These are phyloP conservation scores for Fragaria iinumae DNA, from an alignment of 306 rosid species.

Conservation along the genomic window DNA sequence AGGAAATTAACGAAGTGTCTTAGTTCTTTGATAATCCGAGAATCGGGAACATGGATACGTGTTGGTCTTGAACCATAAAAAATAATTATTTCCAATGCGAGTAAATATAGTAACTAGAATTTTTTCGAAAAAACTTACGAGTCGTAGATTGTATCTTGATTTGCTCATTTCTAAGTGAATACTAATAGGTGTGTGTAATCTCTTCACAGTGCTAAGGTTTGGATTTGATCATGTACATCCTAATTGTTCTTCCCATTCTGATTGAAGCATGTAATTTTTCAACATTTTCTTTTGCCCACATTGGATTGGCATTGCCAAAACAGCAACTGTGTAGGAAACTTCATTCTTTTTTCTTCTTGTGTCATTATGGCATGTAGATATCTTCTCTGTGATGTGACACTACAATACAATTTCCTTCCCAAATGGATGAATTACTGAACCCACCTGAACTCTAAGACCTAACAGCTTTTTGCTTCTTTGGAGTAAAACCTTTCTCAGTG, in stretches of 20 bases:
- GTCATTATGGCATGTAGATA: neutral
- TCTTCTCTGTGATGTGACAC: neutral
- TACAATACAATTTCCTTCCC: neutral
- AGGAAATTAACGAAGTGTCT: too few species aligned
- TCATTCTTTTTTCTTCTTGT: neutral
- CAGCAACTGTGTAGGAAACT: neutral
- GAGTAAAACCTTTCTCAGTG: neutral
- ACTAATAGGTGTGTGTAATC: neutral
- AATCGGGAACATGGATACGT: too few species aligned
- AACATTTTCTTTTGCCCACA: neutral
- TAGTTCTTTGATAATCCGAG: neutral
- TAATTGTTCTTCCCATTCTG: neutral
- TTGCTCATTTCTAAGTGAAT: too few species aligned
- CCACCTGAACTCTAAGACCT: neutral
- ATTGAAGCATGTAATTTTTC: neutral
- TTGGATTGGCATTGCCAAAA: neutral
- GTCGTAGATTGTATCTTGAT: neutral
- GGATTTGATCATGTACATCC: neutral
- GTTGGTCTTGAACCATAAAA: neutral
- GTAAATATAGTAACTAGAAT: too few species aligned
- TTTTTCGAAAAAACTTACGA: rapidly evolving
- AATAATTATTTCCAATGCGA: too few species aligned
- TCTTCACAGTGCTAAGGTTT: neutral
- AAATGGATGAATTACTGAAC: neutral
- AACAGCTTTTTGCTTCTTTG: neutral